Percentiles rank a stretch among this genome's conserved stretches.
Conservation (phyloP, 2,329 filamentous ascomycete species). For the Neoascochyta sp. region DNA sequence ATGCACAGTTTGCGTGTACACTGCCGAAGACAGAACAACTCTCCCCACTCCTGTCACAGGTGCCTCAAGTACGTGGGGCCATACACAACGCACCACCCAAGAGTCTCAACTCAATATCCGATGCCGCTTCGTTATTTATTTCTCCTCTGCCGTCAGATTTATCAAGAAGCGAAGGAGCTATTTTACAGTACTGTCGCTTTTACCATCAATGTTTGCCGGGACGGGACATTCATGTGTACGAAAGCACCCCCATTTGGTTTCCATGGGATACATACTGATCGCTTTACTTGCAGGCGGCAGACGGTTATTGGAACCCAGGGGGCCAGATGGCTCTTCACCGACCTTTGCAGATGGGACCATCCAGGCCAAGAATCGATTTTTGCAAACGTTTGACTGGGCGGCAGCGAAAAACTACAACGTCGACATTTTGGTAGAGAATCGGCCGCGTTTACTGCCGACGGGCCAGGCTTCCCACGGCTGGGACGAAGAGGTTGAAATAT, state of each 20-base stretch:
- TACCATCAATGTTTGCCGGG: constrained; percentile 28
- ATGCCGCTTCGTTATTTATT: constrained; percentile 19
- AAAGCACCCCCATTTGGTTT: not conserved
- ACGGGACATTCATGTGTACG: constrained; percentile 32
- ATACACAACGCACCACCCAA: no score
- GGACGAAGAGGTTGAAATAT: constrained; percentile 38
- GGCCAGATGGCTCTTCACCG: constrained; percentile 25
- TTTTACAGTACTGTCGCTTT: constrained; percentile 30
- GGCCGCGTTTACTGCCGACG: not conserved
- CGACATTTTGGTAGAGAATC: constrained; percentile 30
- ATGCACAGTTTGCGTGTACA: no score
- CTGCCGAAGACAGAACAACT: no score
- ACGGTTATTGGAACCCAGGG: constrained; percentile 26
- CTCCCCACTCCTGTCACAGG: no score
- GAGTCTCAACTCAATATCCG: no score
- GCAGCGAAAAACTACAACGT: constrained; percentile 34
- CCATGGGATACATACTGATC: not conserved
- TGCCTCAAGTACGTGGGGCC: no score
- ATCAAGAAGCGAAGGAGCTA: constrained; percentile 26
- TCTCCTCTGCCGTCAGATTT: constrained; percentile 25
- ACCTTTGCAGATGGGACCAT: constrained; percentile 14
- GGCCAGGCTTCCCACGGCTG: constrained; percentile 4
- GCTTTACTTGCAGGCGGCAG: constrained; percentile 10
- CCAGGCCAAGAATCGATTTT: constrained; percentile 17
- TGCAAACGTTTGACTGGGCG: constrained; percentile 25